A percentile compares a stretch with the other conserved stretches of the same genome.
Conservation (phyloP, 2,329 filamentous ascomycete species). For the Talaromyces sp. region DNA sequence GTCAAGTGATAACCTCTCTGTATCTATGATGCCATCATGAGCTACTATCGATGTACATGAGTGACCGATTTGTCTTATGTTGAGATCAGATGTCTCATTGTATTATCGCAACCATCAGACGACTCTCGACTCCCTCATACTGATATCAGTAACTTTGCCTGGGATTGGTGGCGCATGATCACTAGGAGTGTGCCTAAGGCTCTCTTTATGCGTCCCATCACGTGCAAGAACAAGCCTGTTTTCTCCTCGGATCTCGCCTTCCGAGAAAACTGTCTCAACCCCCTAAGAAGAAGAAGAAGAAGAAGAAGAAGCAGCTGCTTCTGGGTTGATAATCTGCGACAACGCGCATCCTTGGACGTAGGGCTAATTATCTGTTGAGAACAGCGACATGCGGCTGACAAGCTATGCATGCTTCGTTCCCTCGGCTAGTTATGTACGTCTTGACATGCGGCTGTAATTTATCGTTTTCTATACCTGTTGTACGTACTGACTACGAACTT, state of each 20-base stretch:
- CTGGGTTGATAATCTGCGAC: too few relatives aligned
- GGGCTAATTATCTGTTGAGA: too few relatives aligned
- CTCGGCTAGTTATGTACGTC: too few relatives aligned
- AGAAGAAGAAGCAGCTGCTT: too few relatives aligned
- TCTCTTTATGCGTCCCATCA: background rate
- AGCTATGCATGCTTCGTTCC: too few relatives aligned
- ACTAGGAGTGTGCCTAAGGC: background rate
- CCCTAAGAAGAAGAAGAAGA: background rate
- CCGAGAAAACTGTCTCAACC: background rate
- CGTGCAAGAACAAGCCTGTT: background rate
- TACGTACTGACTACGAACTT: too few relatives aligned
- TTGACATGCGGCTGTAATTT: too few relatives aligned
- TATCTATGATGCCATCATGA: too few relatives aligned
- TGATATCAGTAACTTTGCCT: background rate
- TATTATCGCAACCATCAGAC: background rate
- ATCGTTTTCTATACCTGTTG: too few relatives aligned
- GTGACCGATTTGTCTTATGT: background rate
- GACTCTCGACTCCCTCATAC: background rate
- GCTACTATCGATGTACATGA: background rate
- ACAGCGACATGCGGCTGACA: too few relatives aligned
- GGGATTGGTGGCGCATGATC: conserved; percentile 3
- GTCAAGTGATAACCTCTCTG: background rate
- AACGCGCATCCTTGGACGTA: too few relatives aligned
- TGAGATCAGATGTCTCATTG: background rate
- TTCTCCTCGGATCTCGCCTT: background rate